phyloP scores from a whole-genome alignment of 2,329 filamentous ascomycete genomes.

The Davidsoniella eucalypti region DNA sequence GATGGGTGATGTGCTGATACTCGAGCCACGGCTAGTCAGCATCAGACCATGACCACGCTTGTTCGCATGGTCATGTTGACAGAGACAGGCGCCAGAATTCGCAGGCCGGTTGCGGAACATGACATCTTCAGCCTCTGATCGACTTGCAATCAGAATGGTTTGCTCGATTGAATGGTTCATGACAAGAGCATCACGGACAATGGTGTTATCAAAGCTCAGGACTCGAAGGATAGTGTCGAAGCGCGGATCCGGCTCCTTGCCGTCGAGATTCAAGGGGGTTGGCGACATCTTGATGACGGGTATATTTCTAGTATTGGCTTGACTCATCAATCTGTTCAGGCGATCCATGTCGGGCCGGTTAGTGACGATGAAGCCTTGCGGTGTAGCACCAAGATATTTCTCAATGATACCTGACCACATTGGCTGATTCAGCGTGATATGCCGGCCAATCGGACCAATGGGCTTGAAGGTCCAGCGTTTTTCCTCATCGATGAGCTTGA shows the following conservation, averaged over 20 bases:
- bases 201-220: constrained; percentile 64
- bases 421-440: constrained; percentile 60
- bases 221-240: constrained; percentile 68
- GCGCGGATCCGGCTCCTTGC: constrained; percentile 55
- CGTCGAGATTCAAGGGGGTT: constrained; percentile 36
- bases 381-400: constrained; percentile 47
- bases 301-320: constrained; percentile 29
- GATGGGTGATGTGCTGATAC: constrained; percentile 34
- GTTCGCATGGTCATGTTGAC: constrained; percentile 40
- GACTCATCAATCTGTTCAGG: constrained; percentile 48
- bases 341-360: constrained; percentile 59
- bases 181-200: constrained; percentile 66
- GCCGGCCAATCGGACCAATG: constrained; percentile 66
- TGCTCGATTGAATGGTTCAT: constrained; percentile 76
- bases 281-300: constrained; percentile 49
- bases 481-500: constrained; percentile 55
- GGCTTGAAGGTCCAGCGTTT: constrained; percentile 52
- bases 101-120: constrained; percentile 48
- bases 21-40: constrained; percentile 56
- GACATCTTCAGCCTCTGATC: constrained; percentile 47
- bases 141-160: constrained; percentile 55
- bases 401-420: constrained; percentile 77
- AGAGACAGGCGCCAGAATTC: constrained; percentile 60
- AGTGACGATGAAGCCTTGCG: constrained; percentile 69
- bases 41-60: constrained; percentile 28